A percentile compares a stretch with the other conserved stretches of the same genome.
Conservation (phyloP, 352 stramenopile genomes). For the Pythium brachiatum region DNA sequence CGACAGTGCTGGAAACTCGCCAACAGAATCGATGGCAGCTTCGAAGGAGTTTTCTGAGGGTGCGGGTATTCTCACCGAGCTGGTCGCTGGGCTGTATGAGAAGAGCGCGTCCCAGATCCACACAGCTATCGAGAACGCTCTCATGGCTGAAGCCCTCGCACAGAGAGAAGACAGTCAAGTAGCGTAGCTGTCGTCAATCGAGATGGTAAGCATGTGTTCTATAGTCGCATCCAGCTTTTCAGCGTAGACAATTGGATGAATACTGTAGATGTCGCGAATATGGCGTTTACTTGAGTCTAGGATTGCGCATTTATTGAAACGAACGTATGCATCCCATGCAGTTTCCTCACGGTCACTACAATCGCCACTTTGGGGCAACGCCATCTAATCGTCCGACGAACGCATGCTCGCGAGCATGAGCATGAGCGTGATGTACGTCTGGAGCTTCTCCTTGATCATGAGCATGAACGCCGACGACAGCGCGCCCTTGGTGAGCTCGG, state of each 20-base stretch:
- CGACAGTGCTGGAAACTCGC: constrained; percentile 4
- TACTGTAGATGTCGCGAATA: too few species aligned
- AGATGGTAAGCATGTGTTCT: too few species aligned
- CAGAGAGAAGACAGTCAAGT: constrained; percentile 4
- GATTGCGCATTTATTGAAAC: not conserved
- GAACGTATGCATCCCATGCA: too few species aligned
- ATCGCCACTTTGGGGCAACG: not conserved
- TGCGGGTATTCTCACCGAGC: constrained; percentile 35
- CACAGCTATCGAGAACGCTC: constrained; percentile 32
- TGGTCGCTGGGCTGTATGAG: constrained; percentile 28
- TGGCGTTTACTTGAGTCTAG: too few species aligned
- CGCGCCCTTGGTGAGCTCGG: constrained; percentile 95
- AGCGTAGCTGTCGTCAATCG: not conserved
- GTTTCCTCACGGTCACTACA: too few species aligned
- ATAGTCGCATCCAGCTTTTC: too few species aligned
- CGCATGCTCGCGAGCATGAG: constrained; percentile 62
- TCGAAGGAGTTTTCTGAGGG: constrained; percentile 10
- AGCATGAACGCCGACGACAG: constrained; percentile 96
- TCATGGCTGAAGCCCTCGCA: constrained; percentile 28
- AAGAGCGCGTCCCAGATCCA: constrained; percentile 28
- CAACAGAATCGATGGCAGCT: not conserved
- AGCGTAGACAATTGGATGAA: too few species aligned
- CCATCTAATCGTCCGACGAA: constrained; percentile 19
- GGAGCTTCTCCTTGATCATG: constrained; percentile 98
- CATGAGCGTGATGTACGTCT: constrained; percentile 84